Conservation (phyloP, 495 filamentous ascomycete species). For the Penicillium longicatenatum region DNA sequence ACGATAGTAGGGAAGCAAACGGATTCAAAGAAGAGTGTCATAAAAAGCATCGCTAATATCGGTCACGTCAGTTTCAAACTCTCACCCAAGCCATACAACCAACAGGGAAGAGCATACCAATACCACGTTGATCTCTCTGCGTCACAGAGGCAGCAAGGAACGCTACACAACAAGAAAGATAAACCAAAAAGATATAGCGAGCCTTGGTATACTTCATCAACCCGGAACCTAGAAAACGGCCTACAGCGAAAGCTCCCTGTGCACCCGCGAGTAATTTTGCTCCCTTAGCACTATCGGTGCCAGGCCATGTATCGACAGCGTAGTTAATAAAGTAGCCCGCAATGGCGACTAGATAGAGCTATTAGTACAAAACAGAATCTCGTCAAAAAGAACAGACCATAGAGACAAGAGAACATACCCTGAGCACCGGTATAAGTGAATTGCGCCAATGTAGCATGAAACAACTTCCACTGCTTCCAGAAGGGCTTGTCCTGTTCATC, state of each 20-base stretch:
- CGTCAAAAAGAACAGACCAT: not conserved
- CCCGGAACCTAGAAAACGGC: conserved; percentile 52
- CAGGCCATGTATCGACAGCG: conserved; percentile 43
- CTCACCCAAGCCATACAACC: not conserved
- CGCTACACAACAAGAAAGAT: conserved; percentile 39
- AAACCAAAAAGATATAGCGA: conserved; percentile 52
- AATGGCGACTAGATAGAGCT: conserved; percentile 53
- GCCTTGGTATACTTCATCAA: conserved; percentile 56
- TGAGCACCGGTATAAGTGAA: conserved; percentile 77
- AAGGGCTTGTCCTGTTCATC: conserved; percentile 48
- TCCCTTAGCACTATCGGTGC: conserved; percentile 39
- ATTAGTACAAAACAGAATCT: not conserved
- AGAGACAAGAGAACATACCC: conserved; percentile 26
- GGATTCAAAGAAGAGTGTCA: conserved; percentile 63
- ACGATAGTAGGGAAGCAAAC: conserved; percentile 66
- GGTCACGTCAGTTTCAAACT: not conserved
- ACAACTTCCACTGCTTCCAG: conserved; percentile 55
- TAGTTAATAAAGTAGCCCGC: conserved; percentile 68
- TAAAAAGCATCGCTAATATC: conserved; percentile 47
- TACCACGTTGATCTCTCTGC: conserved; percentile 41
- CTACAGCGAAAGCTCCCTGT: conserved; percentile 58
- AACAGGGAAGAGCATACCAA: conserved; percentile 31
- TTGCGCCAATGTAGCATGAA: conserved; percentile 66
- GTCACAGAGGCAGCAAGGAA: conserved; percentile 42
- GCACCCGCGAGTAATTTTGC: conserved; percentile 58